phyloP scores from a whole-genome alignment of 2,329 filamentous ascomycete species.

The Xylaria sp. region DNA sequence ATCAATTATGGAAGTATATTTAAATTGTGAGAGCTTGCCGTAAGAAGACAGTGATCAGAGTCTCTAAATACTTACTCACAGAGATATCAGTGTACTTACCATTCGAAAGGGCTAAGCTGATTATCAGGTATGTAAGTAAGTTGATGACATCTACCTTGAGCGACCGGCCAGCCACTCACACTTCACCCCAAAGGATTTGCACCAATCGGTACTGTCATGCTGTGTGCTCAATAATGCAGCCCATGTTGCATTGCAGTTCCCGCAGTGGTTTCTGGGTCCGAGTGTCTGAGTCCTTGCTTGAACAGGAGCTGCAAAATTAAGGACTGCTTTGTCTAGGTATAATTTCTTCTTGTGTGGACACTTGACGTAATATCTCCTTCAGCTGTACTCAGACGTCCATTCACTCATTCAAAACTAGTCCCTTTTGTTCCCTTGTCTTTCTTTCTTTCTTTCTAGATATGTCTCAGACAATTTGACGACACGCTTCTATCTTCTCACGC shows the following conservation, averaged over 20 bases:
- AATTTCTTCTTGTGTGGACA: neutral
- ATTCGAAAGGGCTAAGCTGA: no score
- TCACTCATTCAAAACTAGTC: no score
- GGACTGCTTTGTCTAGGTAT: slow-evolving; percentile 2
- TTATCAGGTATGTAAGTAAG: no score
- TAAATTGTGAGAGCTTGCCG: no score
- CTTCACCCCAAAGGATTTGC: neutral
- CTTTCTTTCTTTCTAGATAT: neutral
- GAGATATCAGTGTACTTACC: no score
- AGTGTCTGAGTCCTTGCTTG: neutral
- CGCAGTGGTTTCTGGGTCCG: neutral
- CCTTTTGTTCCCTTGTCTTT: neutral
- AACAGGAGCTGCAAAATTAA: neutral
- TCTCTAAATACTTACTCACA: no score
- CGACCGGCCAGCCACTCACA: neutral
- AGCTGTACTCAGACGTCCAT: neutral
- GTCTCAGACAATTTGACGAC: neutral
- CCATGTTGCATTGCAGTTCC: neutral
- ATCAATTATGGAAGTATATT: no score
- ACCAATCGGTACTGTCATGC: slow-evolving; percentile 2
- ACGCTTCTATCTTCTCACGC: neutral
- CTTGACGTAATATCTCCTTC: neutral
- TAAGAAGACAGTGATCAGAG: neutral
- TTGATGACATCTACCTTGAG: neutral
- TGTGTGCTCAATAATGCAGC: neutral